Base-by-base conservation (phyloP, 139 green algal genomes). In the Chlamydomonas sp. region DNA sequence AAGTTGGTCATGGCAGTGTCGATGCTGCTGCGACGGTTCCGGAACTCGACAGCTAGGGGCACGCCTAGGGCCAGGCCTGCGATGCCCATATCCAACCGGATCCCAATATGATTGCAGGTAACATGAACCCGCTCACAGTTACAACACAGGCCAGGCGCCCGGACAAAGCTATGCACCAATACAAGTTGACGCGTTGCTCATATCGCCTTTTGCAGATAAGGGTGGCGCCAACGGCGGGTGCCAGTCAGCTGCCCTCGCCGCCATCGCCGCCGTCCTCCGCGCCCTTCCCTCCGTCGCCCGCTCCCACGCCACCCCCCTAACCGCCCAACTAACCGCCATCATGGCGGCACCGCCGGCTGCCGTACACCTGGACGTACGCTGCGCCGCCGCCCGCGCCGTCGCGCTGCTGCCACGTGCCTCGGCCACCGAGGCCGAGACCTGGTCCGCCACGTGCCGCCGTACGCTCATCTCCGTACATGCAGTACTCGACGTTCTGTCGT, bases 251-350 rank as follows among this genome's bases (percentile, higher is more conserved):
- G 85, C 80, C 16, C 82, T 90, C 58, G 57, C 79, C 57, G 81
- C 87, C 63, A 59, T 76, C 3, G 57, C 16, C 58, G 74, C 82
- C 1, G 76, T 90, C 66, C 71, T 90, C 20, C 9, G 7, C 10
- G 77, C 77, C 5, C 80, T 88, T 58, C 85, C 89, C 59, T 31
- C 81, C n/a, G 77, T 58, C 4, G 63, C 80, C 8, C 77, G 89
- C 16, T 78, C 79, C 31, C 64, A 84, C 77, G 63, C 66, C 0
- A 59, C 62, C 17, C 84, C 77, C 2, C 73, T 91, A 59, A 67
- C 84, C 20, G 73, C 84, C 57, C 63, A 79, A 6, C 77, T 94
- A 18, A 86, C 90, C 8, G 81, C 64, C 15, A 59, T 86, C 12
- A 60, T 86, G 81, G 81, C 81, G 58, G 81, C 67, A 18, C 69